Base-by-base conservation (phyloP, 495 filamentous ascomycete species). In the Lasiosphaeriaceae sp. region DNA sequence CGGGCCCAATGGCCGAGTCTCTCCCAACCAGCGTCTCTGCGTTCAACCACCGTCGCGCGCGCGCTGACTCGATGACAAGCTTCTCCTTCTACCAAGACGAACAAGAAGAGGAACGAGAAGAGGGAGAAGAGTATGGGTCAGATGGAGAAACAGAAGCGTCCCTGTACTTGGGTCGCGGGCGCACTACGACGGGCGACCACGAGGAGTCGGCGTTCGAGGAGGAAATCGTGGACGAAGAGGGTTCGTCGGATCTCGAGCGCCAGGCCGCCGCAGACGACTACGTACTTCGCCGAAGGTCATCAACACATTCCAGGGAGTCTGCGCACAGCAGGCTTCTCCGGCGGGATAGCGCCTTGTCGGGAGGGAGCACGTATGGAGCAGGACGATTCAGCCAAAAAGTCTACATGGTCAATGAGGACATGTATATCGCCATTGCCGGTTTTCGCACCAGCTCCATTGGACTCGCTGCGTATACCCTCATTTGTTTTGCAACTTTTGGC, bases 1-100 rank as follows among this genome's bases (percentile, higher is more conserved):
- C 94, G 29, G 94, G 94, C 1, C 95, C 95, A 2, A 86, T 96
- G 59, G 92, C 92, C 21, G 94, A 99, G 69, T 96, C 90, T 65
- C 84, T 99, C 22, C 95, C 94, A 9, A 93, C 91, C 0, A 96
- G 92, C 60, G 77, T 90, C 24, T 89, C 90, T 5, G 87, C 89
- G 14, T 97, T 99, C 71, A 86, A 85, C 24, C 90, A 96, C 71
- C 87, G 90, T 20, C 83, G 81, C 47, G 79, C 84, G 8, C 83
- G 92, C 67, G 83, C 88, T 54, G 89, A 90, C 65, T 96, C 93
- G 14, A 88, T 79, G 5, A 77, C 90, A n/a, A 96, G 88, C 71
- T 97, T 96, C 66, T 85, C 91, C 9, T 96, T 95, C 70, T 92
- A 92, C 63, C 85, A 89, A 55, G 86, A 87, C 44, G 75, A 85